These are phyloP conservation scores for Microcos paniculata DNA, from an alignment of 345 rosid species.

Conservation along the genomic window DNA sequence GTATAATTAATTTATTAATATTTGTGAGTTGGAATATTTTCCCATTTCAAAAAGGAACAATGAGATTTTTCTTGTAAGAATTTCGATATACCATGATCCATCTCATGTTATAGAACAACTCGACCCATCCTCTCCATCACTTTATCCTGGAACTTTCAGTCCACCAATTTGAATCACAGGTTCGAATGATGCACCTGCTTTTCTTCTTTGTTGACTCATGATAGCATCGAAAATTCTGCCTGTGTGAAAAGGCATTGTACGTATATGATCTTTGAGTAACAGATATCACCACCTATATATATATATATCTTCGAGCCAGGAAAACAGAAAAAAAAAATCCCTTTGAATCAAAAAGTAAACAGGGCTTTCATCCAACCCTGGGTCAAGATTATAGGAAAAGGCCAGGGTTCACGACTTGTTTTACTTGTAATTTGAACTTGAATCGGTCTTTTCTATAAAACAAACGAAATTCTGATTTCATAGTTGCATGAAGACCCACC, in stretches of 20 bases:
- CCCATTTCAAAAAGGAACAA: neutral
- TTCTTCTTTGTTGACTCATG: constrained; percentile 1
- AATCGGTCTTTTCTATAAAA: neutral
- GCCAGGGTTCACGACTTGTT: constrained; percentile 21
- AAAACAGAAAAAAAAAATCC: neutral
- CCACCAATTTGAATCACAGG: constrained; percentile 14
- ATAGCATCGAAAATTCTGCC: constrained; percentile 3
- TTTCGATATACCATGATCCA: neutral
- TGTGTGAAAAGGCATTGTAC: constrained; percentile 4
- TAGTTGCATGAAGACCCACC: too few relatives aligned
- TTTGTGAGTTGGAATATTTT: neutral
- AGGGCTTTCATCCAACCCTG: neutral
- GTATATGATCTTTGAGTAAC: neutral
- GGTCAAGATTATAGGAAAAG: constrained; percentile 19
- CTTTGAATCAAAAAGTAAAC: neutral
- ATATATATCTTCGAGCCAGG: neutral
- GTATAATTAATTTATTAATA: neutral
- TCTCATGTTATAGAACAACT: neutral
- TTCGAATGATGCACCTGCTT: constrained; percentile 8
- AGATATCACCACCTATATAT: constrained; percentile 11
- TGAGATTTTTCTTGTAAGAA: neutral
- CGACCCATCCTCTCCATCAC: neutral
- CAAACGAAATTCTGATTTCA: neutral
- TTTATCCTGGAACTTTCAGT: constrained; percentile 7
- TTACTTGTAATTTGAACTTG: neutral